Conservation (phyloP, 2,329 filamentous ascomycete species). For the Paracorniculantispora psalliotae region DNA sequence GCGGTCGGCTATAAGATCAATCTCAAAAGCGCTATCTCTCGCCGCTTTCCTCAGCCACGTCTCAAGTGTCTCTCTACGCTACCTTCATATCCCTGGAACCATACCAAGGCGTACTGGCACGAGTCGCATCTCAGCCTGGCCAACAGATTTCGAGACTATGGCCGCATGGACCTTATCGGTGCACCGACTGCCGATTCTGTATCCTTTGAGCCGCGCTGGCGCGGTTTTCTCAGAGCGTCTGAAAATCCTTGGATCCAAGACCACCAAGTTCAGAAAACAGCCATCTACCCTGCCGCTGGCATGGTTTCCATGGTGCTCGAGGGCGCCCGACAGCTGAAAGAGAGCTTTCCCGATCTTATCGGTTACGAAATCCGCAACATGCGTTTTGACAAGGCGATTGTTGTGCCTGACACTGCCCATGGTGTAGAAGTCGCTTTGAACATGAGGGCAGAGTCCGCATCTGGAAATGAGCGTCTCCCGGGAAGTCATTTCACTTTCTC, state of each 20-base stretch:
- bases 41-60: constrained; percentile 10
- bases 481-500: constrained; percentile 28
- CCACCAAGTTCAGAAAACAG: constrained; percentile 46
- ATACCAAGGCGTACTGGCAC: constrained; percentile 47
- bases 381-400: constrained; percentile 45
- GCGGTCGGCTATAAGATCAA: constrained; percentile 27
- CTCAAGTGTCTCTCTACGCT: constrained; percentile 39
- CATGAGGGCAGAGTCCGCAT: constrained; percentile 27
- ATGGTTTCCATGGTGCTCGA: constrained; percentile 47
- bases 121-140: constrained; percentile 43
- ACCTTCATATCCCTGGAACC: constrained; percentile 52
- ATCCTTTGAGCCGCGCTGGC: constrained; percentile 44
- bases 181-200: constrained; percentile 38
- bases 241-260: constrained; percentile 50
- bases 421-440: constrained; percentile 48
- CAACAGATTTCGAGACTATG: constrained; percentile 39
- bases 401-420: constrained; percentile 41
- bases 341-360: constrained; percentile 19
- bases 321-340: constrained; percentile 36
- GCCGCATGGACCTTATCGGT: constrained; percentile 48
- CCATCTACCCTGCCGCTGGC: constrained; percentile 47
- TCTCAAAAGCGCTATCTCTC: constrained; percentile 27
- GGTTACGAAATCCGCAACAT: constrained; percentile 43
- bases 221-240: constrained; percentile 42
- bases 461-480: constrained; percentile 18